Evolutionary conservation across 2,329 filamentous ascomycete species (phyloP), one percentile per base, ranked within the genome.

Genomic region (Penicillium sclerotigenum): DNA sequence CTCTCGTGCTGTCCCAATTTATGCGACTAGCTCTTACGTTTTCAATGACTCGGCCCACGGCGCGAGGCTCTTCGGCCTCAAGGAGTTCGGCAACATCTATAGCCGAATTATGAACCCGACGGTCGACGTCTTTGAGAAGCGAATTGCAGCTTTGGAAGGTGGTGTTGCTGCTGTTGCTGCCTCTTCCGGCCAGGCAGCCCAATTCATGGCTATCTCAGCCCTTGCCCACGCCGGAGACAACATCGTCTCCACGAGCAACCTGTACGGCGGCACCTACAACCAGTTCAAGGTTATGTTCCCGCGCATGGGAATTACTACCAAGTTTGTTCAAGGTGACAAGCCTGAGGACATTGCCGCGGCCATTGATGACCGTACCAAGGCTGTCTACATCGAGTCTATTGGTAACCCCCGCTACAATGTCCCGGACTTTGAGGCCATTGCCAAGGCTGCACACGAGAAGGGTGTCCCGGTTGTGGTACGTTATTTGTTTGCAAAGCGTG

Each of bases 71-170:
- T 99, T 99, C 72, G 90, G 91, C 71, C 89, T 99, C 75, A 95
- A 97, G 80, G 91, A 97, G 78, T 89, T 90, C 68, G 94, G 92
- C 77, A 97, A 97, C 79, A 96, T 97, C 75, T 99, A 99, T 82
- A 94, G 88, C 74, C 90, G 94, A 62, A 91, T 99, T 68, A 91
- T 90, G 88, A 97, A 97, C 77, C 92, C 93, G 2, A 97, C 93
- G 0, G 88, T 93, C 65, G 93, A 95, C 75, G 93, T 97, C 28
- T 93, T 99, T 62, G 94, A 99, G 79, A 95, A 97, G 80, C 87
- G 93, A 59, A 89, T 97, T 48, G 92, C 93, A n/a, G 92, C 93
- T 14, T 85, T 97, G 5, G 94, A 99, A 77, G 93, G 92, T 31
- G 94, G 94, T 68, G 86, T 90, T 31, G 92, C 89, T 16, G 92